Percentiles rank a stretch among this genome's conserved stretches.
Evolutionary conservation across 2,329 filamentous ascomycete species (phyloP).

Genomic region (Pseudopithomyces chartarum): DNA sequence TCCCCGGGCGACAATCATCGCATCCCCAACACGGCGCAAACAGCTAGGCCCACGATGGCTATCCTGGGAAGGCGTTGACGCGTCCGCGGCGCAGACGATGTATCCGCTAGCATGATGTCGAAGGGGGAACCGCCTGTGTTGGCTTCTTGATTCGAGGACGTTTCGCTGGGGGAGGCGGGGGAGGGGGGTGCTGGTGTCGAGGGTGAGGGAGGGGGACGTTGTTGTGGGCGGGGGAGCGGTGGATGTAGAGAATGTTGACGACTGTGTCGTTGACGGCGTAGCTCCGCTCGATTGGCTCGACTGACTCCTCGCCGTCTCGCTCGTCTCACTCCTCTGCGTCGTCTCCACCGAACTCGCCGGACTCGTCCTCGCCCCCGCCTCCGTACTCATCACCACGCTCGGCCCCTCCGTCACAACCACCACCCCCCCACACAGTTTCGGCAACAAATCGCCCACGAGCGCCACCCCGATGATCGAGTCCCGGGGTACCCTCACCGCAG

Average conservation of each 20-base stretch:
- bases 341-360: constrained; percentile 4
- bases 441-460: constrained; percentile 45
- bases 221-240: background rate
- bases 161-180: constrained; percentile 17
- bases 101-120: constrained; percentile 38
- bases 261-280: constrained; percentile 14
- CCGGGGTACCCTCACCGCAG: constrained; percentile 40
- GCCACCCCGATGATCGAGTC: constrained; percentile 51
- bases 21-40: too few relatives aligned
- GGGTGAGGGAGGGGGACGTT: background rate
- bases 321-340: background rate
- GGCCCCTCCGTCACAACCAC: constrained; percentile 14
- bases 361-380: background rate
- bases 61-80: too few relatives aligned
- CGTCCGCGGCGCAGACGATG: constrained; percentile 26
- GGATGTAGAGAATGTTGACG: constrained; percentile 6
- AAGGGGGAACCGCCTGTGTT: constrained; percentile 52
- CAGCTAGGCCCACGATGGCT: too few relatives aligned
- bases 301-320: background rate
- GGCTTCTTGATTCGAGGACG: constrained; percentile 37
- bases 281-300: constrained; percentile 21
- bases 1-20: too few relatives aligned
- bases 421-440: constrained; percentile 46
- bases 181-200: constrained; percentile 4
- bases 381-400: too few relatives aligned